phyloP scores from a whole-genome alignment of 352 stramenopile genomes.

The Halophytophthora batemanensis region DNA sequence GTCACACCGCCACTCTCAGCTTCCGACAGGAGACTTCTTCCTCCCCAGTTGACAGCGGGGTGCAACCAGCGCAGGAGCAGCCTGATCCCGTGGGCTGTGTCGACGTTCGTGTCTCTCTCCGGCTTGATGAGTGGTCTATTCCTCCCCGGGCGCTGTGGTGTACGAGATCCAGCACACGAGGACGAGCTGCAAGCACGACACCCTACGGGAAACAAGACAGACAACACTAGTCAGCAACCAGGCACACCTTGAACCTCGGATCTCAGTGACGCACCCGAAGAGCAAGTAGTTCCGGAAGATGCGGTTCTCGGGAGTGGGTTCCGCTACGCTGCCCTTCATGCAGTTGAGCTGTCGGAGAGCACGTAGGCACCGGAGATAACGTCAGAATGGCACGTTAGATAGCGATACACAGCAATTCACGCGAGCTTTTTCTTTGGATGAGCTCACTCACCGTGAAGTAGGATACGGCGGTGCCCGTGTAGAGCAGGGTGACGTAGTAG shows the following conservation, averaged over 20 bases:
- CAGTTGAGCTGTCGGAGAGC: constrained; percentile 63
- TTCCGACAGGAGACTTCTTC: too few relatives aligned
- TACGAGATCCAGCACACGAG: constrained; percentile 86
- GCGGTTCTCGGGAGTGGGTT: constrained; percentile 69
- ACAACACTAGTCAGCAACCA: constrained; percentile 1
- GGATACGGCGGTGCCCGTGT: constrained; percentile 89
- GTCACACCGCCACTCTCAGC: too few relatives aligned
- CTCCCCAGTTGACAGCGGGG: too few relatives aligned
- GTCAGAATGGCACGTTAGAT: background rate
- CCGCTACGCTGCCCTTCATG: constrained; percentile 82
- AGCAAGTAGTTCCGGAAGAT: constrained; percentile 86
- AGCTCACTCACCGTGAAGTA: constrained; percentile 91
- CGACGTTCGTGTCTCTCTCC: constrained; percentile 9
- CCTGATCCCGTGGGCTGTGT: too few relatives aligned
- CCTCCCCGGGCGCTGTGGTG: constrained; percentile 67
- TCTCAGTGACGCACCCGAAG: constrained; percentile 54
- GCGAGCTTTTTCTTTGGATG: too few relatives aligned
- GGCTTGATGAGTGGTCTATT: constrained; percentile 6
- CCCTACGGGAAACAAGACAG: constrained; percentile 23
- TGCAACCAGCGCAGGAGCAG: too few relatives aligned
- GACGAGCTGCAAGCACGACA: constrained; percentile 79
- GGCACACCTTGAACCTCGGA: background rate
- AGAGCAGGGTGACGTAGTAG: constrained; percentile 93
- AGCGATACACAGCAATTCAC: background rate
- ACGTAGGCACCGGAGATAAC: background rate